Evolutionary conservation across 139 green algal genomes (phyloP).

Genomic region (Haematococcus lacustris): DNA sequence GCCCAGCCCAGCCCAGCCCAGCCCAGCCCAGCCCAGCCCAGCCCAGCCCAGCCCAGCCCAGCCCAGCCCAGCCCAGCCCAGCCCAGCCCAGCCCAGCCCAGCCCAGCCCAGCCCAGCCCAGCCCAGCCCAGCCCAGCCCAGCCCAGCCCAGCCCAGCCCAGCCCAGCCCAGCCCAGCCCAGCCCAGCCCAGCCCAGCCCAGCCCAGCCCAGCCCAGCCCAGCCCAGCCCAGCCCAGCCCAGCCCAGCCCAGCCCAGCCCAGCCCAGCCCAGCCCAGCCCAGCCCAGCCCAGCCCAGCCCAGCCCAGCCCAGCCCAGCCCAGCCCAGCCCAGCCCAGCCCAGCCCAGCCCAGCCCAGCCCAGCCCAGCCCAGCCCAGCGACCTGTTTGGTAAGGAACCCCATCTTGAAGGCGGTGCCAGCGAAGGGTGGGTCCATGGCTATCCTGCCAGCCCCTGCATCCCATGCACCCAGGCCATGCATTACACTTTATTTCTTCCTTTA

Average conservation of each 20-base stretch:
- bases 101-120: no score
- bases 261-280: background rate
- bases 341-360: background rate
- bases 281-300: background rate
- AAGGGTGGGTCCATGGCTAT: background rate
- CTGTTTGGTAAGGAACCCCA: conserved; percentile 72
- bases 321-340: background rate
- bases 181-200: no score
- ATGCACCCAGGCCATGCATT: background rate
- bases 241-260: background rate
- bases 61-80: no score
- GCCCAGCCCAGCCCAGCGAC: background rate
- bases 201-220: no score
- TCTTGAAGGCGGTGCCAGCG: conserved; percentile 37
- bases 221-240: background rate
- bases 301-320: background rate
- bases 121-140: no score
- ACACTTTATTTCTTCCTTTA: background rate
- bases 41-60: no score
- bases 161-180: no score
- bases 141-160: no score
- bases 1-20: background rate
- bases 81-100: no score
- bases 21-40: no score
- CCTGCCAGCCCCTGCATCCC: background rate